Percentiles rank a stretch among this genome's conserved stretches.
phyloP scores from a whole-genome alignment of 2,329 filamentous ascomycete species.

The Aspergillus tanneri region DNA sequence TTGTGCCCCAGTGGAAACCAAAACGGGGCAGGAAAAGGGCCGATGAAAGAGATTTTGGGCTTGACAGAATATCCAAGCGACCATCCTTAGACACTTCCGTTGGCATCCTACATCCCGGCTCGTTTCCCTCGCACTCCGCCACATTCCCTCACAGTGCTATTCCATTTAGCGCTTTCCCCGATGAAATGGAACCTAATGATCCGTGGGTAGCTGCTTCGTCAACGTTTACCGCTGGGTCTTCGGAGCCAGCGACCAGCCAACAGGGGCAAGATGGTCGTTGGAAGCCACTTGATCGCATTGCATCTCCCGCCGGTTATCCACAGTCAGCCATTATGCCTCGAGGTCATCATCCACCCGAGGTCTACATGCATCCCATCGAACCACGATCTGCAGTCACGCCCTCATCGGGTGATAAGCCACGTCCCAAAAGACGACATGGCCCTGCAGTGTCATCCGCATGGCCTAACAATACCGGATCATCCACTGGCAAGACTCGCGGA shows the following conservation, averaged over 20 bases:
- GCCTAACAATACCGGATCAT: conserved; percentile 64
- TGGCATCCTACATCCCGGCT: conserved; percentile 46
- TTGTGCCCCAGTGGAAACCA: conserved; percentile 71
- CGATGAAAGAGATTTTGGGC: conserved; percentile 60
- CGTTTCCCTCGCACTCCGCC: conserved; percentile 46
- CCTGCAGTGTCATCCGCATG: conserved; percentile 89
- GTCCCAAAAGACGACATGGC: conserved; percentile 63
- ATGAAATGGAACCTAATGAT: conserved; percentile 50
- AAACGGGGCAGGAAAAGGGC: conserved; percentile 63
- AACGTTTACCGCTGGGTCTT: conserved; percentile 45
- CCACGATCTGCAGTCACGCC: conserved; percentile 74
- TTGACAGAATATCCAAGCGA: conserved; percentile 57
- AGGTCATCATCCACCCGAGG: conserved; percentile 33
- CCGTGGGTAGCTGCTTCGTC: conserved; percentile 41
- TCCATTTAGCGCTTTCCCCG: conserved; percentile 56
- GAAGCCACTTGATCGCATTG: conserved; percentile 54
- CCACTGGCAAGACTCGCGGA: conserved; percentile 71
- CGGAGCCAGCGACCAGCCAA: conserved; percentile 27
- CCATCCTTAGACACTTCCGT: conserved; percentile 60
- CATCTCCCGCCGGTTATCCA: conserved; percentile 69
- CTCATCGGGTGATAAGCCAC: conserved; percentile 48
- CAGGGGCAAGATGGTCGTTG: conserved; percentile 42
- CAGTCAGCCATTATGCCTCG: conserved; percentile 73
- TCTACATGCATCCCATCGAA: conserved; percentile 47
- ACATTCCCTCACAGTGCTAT: conserved; percentile 52